Percentiles rank a stretch among this genome's conserved stretches.
These are phyloP conservation scores for Chrysoporthe cubensis DNA, from an alignment of 2,329 filamentous ascomycete species.

Conservation along the genomic window DNA sequence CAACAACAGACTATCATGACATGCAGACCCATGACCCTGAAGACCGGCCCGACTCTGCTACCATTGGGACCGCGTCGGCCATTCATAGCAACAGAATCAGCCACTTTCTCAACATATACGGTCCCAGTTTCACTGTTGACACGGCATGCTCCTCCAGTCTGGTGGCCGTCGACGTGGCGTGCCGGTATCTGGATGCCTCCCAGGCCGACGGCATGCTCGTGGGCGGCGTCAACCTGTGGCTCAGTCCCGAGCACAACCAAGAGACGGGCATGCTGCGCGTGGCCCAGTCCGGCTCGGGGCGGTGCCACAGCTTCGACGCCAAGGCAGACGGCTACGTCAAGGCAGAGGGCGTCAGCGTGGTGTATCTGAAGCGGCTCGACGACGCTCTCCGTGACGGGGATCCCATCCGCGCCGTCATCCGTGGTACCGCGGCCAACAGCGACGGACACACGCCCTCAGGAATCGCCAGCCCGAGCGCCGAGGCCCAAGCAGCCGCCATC, in stretches of 20 bases:
- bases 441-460: constrained; percentile 1
- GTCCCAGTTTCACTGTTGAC: constrained; percentile 9
- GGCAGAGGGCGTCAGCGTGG: constrained; percentile 36
- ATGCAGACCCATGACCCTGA: not conserved
- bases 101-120: constrained; percentile 3
- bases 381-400: not conserved
- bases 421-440: not conserved
- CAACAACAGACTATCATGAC: constrained; percentile 3
- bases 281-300: not conserved
- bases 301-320: constrained; percentile 24
- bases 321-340: constrained; percentile 8
- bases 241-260: not conserved
- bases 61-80: not conserved
- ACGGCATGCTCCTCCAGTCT: constrained; percentile 8
- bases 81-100: constrained; percentile 6
- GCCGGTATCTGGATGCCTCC: not conserved
- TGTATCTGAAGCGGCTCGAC: not conserved
- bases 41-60: not conserved
- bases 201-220: not conserved
- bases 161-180: not conserved
- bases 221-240: not conserved
- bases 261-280: not conserved
- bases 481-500: not conserved
- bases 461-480: not conserved
- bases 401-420: constrained; percentile 2